Percentiles rank a stretch among this genome's conserved stretches.
phyloP scores from a whole-genome alignment of 2,329 filamentous ascomycete species.

The Colletotrichum falcatum region DNA sequence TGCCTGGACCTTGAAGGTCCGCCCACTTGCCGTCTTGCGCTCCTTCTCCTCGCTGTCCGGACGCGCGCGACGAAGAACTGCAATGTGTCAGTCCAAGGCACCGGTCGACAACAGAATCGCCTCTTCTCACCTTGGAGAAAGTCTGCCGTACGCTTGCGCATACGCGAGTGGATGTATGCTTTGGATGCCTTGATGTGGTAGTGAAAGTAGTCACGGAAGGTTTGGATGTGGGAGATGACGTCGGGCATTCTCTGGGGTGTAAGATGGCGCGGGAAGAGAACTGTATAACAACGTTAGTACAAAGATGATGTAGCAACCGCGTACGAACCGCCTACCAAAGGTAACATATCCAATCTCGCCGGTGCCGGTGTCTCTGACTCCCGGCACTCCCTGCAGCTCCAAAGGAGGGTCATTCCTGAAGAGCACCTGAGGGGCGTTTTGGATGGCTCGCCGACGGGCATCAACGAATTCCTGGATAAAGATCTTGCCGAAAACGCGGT shows the following conservation, averaged over 20 bases:
- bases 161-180: conserved; percentile 98
- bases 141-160: conserved; percentile 97
- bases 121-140: conserved; percentile 88
- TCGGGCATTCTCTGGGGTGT: conserved; percentile 90
- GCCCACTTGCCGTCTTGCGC: conserved; percentile 95
- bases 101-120: neutral
- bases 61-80: conserved; percentile 94
- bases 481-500: conserved; percentile 96
- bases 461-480: conserved; percentile 99
- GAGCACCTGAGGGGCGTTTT: conserved; percentile 97
- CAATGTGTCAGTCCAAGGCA: neutral
- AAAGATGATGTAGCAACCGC: neutral
- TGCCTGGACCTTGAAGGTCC: conserved; percentile 80
- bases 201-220: conserved; percentile 99
- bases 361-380: conserved; percentile 79
- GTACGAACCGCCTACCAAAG: conserved; percentile 75
- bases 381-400: conserved; percentile 87
- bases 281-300: conserved; percentile 58
- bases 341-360: conserved; percentile 97
- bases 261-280: conserved; percentile 95
- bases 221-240: conserved; percentile 99
- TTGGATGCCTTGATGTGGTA: conserved; percentile 99
- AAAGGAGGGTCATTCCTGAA: conserved; percentile 95
- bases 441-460: conserved; percentile 91
- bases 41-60: conserved; percentile 98